Conservation (phyloP, 371 early-diverging fungal genomes). For the Lichtheimia ramosa region DNA sequence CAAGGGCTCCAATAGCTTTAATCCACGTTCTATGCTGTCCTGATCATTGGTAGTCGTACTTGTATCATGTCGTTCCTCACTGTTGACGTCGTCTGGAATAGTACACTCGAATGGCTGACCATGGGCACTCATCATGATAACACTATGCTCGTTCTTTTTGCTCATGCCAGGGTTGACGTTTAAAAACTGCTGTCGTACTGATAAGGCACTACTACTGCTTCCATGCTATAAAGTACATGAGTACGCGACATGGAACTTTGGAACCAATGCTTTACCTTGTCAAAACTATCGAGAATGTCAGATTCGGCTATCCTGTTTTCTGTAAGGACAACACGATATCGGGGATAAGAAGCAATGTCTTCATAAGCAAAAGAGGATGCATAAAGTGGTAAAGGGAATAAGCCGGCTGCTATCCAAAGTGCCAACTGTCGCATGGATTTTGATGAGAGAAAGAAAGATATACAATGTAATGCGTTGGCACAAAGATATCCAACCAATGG, state of each 20-base stretch:
- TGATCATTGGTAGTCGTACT: slow-evolving; percentile 20
- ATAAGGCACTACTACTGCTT: too few species aligned
- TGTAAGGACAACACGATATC: slow-evolving; percentile 47
- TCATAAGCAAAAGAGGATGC: slow-evolving; percentile 47
- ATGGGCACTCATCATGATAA: slow-evolving; percentile 46
- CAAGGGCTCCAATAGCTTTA: slow-evolving; percentile 61
- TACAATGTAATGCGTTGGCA: too few species aligned
- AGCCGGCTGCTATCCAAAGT: slow-evolving; percentile 4
- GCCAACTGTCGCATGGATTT: neutral
- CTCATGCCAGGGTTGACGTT: too few species aligned
- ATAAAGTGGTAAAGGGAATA: neutral
- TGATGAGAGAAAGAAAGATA: too few species aligned
- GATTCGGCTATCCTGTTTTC: slow-evolving; percentile 45
- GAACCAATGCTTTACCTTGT: too few species aligned
- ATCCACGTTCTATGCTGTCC: slow-evolving; percentile 56
- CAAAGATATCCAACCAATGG: too few species aligned
- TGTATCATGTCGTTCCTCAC: slow-evolving; percentile 6
- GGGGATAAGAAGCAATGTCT: slow-evolving; percentile 54
- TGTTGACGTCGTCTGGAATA: slow-evolving; percentile 40
- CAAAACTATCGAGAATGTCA: neutral
- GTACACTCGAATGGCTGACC: slow-evolving; percentile 54
- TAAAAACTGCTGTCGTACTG: too few species aligned
- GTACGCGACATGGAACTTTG: too few species aligned
- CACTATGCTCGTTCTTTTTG: slow-evolving; percentile 1
- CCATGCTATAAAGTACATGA: too few species aligned